Conservation (phyloP, 2,329 filamentous ascomycete species). For the Pestalotiopsis fici region DNA sequence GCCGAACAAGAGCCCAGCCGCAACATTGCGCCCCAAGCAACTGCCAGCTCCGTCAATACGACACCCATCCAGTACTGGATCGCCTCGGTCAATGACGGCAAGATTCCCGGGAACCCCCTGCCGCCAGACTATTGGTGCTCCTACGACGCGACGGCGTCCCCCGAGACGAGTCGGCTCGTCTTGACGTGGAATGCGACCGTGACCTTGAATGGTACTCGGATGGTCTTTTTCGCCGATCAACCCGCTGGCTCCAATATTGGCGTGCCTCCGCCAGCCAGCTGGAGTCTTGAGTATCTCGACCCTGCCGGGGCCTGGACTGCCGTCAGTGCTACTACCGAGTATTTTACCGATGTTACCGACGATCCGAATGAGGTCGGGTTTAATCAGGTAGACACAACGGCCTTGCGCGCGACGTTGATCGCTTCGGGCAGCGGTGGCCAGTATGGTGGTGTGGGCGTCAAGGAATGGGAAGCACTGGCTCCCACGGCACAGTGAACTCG, state of each 20-base stretch:
- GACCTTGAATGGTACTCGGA: conserved; percentile 27
- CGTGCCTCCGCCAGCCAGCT: conserved; percentile 28
- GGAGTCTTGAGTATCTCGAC: conserved; percentile 26
- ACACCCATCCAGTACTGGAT: conserved; percentile 40
- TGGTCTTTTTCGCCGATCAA: conserved; percentile 32
- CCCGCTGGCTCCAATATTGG: conserved; percentile 28
- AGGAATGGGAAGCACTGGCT: conserved; percentile 26
- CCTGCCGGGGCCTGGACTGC: conserved; percentile 20
- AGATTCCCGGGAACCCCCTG: conserved; percentile 29
- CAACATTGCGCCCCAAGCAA: conserved; percentile 32
- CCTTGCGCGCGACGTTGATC: conserved; percentile 20
- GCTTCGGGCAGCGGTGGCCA: conserved; percentile 20
- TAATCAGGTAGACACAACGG: conserved; percentile 23
- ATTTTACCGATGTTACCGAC: conserved; percentile 25
- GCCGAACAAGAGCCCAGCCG: conserved; percentile 24
- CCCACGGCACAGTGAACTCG: conserved; percentile 8
- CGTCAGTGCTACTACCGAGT: conserved; percentile 20
- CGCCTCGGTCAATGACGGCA: conserved; percentile 32
- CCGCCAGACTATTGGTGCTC: conserved; percentile 39
- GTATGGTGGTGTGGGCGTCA: conserved; percentile 25
- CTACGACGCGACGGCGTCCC: conserved; percentile 31
- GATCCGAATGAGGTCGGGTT: conserved; percentile 29
- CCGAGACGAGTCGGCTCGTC: conserved; percentile 27
- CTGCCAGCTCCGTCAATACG: conserved; percentile 19
- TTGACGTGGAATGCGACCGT: conserved; percentile 30